Conservation (phyloP, 2,329 filamentous ascomycete species). For the Aspergillus pseudotamarii region DNA sequence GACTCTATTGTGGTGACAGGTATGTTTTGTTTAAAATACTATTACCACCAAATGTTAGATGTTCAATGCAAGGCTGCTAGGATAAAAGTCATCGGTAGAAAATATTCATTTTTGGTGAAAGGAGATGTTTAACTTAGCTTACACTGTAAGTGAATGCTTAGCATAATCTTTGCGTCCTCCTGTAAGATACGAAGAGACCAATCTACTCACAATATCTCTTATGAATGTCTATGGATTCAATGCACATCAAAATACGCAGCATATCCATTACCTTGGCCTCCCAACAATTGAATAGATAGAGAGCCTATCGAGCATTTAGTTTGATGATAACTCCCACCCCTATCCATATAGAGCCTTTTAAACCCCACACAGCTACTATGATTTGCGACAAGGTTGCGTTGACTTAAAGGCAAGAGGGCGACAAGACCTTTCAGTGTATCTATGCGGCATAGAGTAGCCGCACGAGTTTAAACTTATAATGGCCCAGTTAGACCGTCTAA, state of each 20-base stretch:
- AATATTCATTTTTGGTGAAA: neutral
- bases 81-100: neutral
- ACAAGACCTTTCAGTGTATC: neutral
- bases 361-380: neutral
- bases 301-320: neutral
- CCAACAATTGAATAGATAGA: neutral
- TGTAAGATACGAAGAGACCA: neutral
- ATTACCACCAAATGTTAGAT: too few relatives aligned
- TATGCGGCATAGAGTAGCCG: neutral
- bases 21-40: too few relatives aligned
- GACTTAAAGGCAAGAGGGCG: neutral
- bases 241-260: neutral
- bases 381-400: neutral
- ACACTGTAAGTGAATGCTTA: neutral
- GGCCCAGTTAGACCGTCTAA: too few relatives aligned
- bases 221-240: neutral
- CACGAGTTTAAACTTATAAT: neutral
- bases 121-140: neutral
- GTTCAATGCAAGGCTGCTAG: too few relatives aligned
- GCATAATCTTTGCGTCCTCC: neutral
- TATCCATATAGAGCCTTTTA: neutral
- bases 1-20: too few relatives aligned
- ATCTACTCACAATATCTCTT: neutral
- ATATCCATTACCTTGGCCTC: neutral
- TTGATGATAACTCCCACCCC: neutral